These are phyloP conservation scores for Gloeostereum incarnatum DNA, from an alignment of 768 basidiomycete species.

Conservation along the genomic window DNA sequence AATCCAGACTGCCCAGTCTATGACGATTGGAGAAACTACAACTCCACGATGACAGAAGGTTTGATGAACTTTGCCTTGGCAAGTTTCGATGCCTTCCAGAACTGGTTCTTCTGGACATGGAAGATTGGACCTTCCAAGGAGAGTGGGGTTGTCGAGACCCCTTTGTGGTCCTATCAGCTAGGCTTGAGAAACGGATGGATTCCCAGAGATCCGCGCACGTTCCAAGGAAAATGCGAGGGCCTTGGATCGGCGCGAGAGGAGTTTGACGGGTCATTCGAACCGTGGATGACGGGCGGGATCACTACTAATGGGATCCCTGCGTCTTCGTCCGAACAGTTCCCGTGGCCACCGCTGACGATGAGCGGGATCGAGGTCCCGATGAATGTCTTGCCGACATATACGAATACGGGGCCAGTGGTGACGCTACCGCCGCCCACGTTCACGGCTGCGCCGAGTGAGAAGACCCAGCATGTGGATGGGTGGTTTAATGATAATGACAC, in stretches of 20 bases:
- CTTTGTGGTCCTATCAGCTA: slow-evolving; percentile 66
- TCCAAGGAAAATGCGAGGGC: slow-evolving; percentile 42
- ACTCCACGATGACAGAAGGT: slow-evolving; percentile 8
- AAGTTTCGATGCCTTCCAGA: slow-evolving; percentile 54
- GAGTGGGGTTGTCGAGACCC: slow-evolving; percentile 38
- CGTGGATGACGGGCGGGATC: slow-evolving; percentile 55
- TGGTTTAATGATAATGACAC: slow-evolving; percentile 45
- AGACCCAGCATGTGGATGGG: slow-evolving; percentile 36
- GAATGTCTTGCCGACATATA: slow-evolving; percentile 46
- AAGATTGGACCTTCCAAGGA: slow-evolving; percentile 57
- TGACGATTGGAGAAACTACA: slow-evolving; percentile 40
- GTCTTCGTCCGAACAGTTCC: slow-evolving; percentile 24
- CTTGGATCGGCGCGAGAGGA: slow-evolving; percentile 25
- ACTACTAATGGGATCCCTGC: slow-evolving; percentile 42
- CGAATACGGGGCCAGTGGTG: slow-evolving; percentile 40
- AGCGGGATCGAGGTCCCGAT: slow-evolving; percentile 25
- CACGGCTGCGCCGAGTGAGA: slow-evolving; percentile 23
- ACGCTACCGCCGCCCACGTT: slow-evolving; percentile 45
- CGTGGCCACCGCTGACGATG: slow-evolving; percentile 44
- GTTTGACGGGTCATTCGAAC: slow-evolving; percentile 29
- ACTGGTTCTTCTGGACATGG: slow-evolving; percentile 80
- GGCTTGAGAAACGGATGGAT: slow-evolving; percentile 61
- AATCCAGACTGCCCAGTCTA: slow-evolving; percentile 8
- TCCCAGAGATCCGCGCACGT: slow-evolving; percentile 51
- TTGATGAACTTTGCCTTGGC: slow-evolving; percentile 8